phyloP scores from a whole-genome alignment of 2,329 filamentous ascomycete species.

The Daldinia sp. region DNA sequence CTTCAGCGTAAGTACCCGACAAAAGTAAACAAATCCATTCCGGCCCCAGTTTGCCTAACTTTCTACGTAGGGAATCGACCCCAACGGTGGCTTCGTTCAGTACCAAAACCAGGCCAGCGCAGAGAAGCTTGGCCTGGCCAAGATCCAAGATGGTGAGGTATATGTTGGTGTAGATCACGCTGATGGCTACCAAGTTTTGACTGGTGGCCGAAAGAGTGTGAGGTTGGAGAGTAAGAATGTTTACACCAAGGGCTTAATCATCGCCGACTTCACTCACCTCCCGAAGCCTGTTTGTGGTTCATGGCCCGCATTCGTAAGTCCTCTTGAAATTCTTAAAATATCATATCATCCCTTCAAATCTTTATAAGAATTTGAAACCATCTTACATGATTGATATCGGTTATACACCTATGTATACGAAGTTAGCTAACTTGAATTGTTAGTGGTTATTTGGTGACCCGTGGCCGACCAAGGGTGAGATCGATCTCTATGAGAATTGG shows the following conservation, averaged over 20 bases:
- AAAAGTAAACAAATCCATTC: not conserved
- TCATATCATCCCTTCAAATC: not conserved
- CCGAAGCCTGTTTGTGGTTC: conserved; percentile 71
- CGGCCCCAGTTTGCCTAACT: not conserved
- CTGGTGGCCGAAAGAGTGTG: conserved; percentile 62
- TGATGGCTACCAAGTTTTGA: conserved; percentile 37
- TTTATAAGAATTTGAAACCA: not conserved
- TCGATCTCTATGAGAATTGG: conserved; percentile 74
- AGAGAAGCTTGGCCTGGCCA: conserved; percentile 47
- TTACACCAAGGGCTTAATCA: conserved; percentile 73
- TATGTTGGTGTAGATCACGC: conserved; percentile 53
- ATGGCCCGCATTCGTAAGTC: conserved; percentile 72
- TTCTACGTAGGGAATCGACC: conserved; percentile 54
- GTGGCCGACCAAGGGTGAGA: conserved; percentile 70
- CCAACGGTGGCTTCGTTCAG: conserved; percentile 70
- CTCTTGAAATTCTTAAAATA: not conserved
- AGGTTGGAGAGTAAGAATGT: conserved; percentile 68
- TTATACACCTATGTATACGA: not conserved
- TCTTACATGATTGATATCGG: not conserved
- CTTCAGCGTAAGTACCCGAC: conserved; percentile 46
- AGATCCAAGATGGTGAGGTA: conserved; percentile 46
- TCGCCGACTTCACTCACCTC: conserved; percentile 75
- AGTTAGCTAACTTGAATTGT: conserved; percentile 44
- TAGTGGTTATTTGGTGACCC: conserved; percentile 59
- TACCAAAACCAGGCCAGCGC: conserved; percentile 55